Evolutionary conservation across 352 stramenopile species (phyloP), one percentile per base, ranked within the genome.

Genomic region (Globisporangium paddicum): DNA sequence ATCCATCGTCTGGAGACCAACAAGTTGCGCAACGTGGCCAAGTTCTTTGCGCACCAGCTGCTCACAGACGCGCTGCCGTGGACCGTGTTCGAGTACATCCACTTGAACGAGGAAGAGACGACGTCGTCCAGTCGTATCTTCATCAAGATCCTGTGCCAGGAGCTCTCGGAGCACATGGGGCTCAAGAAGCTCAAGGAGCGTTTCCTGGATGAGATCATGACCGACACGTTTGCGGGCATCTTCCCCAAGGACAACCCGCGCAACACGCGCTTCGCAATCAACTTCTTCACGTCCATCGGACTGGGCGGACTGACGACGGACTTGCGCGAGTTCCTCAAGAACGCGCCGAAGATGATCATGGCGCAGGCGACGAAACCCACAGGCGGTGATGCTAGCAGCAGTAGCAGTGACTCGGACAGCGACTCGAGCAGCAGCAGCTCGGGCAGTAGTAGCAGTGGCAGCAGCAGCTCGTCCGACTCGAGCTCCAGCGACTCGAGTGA

Each of bases 251-350:
- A 98, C 61, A 98, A 98, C 58, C 89, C 97, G 18, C 89, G 96
- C 44, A 98, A 99, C 72, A 99, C 96, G 54, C 92, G 97, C 19
- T 99, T 99, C 64, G 96, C 97, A 4, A 99, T 99, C 82, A 99
- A 99, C 63, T 99, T 99, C 71, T 99, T 99, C 79, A 99, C 98
- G 37, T 97, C 87, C 8, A 99, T 99, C 58, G 97, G 97, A 65
- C 80, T 99, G 18, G 98, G 97, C 28, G 96, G 96, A 2, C 80
- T 99, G 21, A 99, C 98, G 5, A 97, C 98, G 50, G 91, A 92
- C 14, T 81, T 99, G 55, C 89, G 97, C 34, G 89, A 98, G 63
- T 97, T 97, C 72, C 75, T 99, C 14, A 98, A 98, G 82, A 98
- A 98, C 66, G 93, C 95, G 25, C 95, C 96, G 2, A 98, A 97